Conservation (phyloP, 2,329 filamentous ascomycete genomes). For the Botryosphaeria dothidea region DNA sequence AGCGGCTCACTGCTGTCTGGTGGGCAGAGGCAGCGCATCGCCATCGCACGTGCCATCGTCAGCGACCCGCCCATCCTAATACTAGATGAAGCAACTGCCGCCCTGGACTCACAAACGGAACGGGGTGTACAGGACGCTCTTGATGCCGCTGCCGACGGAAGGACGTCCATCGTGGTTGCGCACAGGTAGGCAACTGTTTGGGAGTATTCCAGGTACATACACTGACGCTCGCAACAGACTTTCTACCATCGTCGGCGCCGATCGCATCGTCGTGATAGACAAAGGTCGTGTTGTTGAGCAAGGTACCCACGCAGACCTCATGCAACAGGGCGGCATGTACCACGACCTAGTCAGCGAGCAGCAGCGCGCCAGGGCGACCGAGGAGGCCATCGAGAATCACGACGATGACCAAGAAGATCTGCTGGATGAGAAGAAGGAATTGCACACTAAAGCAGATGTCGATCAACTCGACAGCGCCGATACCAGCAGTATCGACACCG, state of each 20-base stretch:
- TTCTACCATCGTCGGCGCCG: slow-evolving; percentile 51
- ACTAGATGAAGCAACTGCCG: slow-evolving; percentile 32
- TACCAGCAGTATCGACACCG: no score
- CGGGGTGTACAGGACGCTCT: slow-evolving; percentile 79
- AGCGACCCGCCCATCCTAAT: slow-evolving; percentile 79
- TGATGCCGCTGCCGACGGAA: slow-evolving; percentile 78
- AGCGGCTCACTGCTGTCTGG: slow-evolving; percentile 85
- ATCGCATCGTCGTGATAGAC: slow-evolving; percentile 94
- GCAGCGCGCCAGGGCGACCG: no score
- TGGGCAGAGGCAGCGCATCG: slow-evolving; percentile 89
- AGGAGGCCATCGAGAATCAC: no score
- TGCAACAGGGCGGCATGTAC: slow-evolving; percentile 22
- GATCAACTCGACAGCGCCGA: no score
- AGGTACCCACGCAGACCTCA: slow-evolving; percentile 70
- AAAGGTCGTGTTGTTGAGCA: slow-evolving; percentile 82
- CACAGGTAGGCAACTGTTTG: slow-evolving; percentile 91
- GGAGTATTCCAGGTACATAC: slow-evolving; percentile 35
- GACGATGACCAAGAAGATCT: no score
- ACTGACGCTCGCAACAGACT: no score
- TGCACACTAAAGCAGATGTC: no score
- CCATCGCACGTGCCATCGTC: slow-evolving; percentile 82
- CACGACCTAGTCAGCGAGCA: no score
- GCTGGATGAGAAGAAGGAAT: no score
- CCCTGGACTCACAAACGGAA: slow-evolving; percentile 52
- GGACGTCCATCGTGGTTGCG: slow-evolving; percentile 93